These are phyloP conservation scores for Coprinopsis strossmayeri DNA, from an alignment of 768 basidiomycete species.

Conservation along the genomic window DNA sequence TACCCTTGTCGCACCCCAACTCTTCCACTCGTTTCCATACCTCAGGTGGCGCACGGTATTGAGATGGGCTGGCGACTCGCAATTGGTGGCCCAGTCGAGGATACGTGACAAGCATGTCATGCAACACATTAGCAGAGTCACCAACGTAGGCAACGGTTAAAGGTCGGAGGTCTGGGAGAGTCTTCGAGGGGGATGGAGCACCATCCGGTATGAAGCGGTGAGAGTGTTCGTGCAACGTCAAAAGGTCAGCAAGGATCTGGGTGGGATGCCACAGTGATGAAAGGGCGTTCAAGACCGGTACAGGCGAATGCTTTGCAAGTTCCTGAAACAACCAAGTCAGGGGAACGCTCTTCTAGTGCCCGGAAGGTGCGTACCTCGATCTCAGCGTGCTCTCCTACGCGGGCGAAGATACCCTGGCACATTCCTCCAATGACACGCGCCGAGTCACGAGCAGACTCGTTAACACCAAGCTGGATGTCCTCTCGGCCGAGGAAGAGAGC, in stretches of 20 bases:
- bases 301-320: conserved; percentile 82
- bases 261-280: conserved; percentile 96
- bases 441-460: conserved; percentile 80
- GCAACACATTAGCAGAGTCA: conserved; percentile 90
- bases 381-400: conserved; percentile 88
- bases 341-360: too few species aligned
- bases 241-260: conserved; percentile 87
- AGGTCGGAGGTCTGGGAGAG: conserved; percentile 53
- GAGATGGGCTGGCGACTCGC: conserved; percentile 74
- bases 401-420: conserved; percentile 95
- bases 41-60: conserved; percentile 61
- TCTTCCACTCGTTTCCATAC: conserved; percentile 83
- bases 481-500: conserved; percentile 84
- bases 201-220: conserved; percentile 37
- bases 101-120: conserved; percentile 95
- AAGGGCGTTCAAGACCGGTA: conserved; percentile 94
- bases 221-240: conserved; percentile 80
- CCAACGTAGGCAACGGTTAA: conserved; percentile 92
- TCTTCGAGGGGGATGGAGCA: conserved; percentile 15
- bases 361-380: conserved; percentile 86
- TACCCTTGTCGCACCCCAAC: conserved; percentile 64
- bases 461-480: conserved; percentile 95
- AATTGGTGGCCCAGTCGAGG: conserved; percentile 87
- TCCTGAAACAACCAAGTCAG: too few species aligned
- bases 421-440: conserved; percentile 88